These are phyloP conservation scores for Sugiyamaella chiloensis DNA, from an alignment of 805 yeast species.

Conservation along the genomic window DNA sequence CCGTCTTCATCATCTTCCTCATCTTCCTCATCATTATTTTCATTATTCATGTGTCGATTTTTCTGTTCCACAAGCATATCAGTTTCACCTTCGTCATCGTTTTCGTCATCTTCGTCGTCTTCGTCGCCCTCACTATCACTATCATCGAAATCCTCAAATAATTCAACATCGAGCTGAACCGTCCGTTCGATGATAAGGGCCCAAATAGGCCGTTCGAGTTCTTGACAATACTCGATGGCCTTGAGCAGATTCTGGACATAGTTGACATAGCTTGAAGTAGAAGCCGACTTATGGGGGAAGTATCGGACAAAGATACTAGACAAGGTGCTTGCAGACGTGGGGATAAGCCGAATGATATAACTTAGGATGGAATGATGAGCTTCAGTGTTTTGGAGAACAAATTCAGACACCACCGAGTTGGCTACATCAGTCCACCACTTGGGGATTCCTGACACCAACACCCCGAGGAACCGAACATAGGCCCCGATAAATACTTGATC, in stretches of 20 bases:
- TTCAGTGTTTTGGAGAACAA: constrained; percentile 39
- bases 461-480: constrained; percentile 70
- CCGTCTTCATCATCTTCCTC: constrained; percentile 32
- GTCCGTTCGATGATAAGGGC: constrained; percentile 71
- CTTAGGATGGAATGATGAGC: constrained; percentile 64
- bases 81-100: constrained; percentile 25
- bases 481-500: constrained; percentile 44
- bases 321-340: constrained; percentile 71
- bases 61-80: constrained; percentile 32
- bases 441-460: constrained; percentile 81
- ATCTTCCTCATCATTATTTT: constrained; percentile 32
- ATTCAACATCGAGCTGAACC: constrained; percentile 86
- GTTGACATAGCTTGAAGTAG: constrained; percentile 50
- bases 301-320: constrained; percentile 53
- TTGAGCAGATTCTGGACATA: constrained; percentile 64
- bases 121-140: constrained; percentile 70
- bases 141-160: constrained; percentile 84
- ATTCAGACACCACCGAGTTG: constrained; percentile 60
- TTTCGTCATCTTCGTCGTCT: constrained; percentile 42
- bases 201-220: constrained; percentile 74
- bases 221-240: constrained; percentile 67
- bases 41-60: constrained; percentile 30
- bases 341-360: constrained; percentile 67
- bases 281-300: constrained; percentile 79
- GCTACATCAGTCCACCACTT: constrained; percentile 89